Percentiles rank a stretch among this genome's conserved stretches.
phyloP scores from a whole-genome alignment of 1,284 basidiomycete genomes.

The Tranzscheliella williamsii region DNA sequence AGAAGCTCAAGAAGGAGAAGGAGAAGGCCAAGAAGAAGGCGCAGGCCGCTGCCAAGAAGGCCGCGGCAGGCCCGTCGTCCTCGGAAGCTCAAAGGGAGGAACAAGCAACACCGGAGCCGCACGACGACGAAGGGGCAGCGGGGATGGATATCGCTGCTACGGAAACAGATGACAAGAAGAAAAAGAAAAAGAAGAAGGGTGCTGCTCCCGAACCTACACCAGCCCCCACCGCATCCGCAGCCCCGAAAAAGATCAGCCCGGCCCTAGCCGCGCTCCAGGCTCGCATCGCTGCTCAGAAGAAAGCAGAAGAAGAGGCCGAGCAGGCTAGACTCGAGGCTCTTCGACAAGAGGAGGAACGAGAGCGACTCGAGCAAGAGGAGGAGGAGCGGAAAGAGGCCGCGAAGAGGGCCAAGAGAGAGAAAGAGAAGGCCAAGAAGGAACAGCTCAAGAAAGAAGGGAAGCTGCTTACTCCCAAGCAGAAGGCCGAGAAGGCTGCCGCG shows the following conservation, averaged over 20 bases:
- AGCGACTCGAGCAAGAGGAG: constrained; percentile 57
- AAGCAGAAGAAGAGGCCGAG: constrained; percentile 57
- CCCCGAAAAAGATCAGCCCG: constrained; percentile 51
- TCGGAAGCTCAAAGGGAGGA: constrained; percentile 26
- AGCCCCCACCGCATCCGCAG: constrained; percentile 30
- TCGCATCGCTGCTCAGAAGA: constrained; percentile 58
- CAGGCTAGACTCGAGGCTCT: constrained; percentile 48
- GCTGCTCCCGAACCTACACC: constrained; percentile 28
- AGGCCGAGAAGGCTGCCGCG: constrained; percentile 86
- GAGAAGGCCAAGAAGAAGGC: constrained; percentile 59
- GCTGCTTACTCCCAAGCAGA: constrained; percentile 72
- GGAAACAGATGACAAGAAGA: constrained; percentile 49
- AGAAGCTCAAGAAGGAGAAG: constrained; percentile 59
- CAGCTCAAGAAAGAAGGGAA: constrained; percentile 60
- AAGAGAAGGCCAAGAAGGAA: constrained; percentile 57
- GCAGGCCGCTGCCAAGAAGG: constrained; percentile 54
- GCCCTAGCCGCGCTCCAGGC: constrained; percentile 57
- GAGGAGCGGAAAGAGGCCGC: constrained; percentile 58
- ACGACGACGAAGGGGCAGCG: constrained; percentile 29
- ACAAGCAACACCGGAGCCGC: constrained; percentile 18
- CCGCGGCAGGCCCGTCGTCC: constrained; percentile 12
- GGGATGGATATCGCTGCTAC: constrained; percentile 19
- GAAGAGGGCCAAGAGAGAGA: constrained; percentile 55
- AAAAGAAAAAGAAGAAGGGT: constrained; percentile 53
- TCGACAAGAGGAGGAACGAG: constrained; percentile 53